Percentiles rank a stretch among this genome's conserved stretches.
phyloP scores from a whole-genome alignment of 2,329 filamentous ascomycete genomes.

The Ophiocordyceps sinensis region DNA sequence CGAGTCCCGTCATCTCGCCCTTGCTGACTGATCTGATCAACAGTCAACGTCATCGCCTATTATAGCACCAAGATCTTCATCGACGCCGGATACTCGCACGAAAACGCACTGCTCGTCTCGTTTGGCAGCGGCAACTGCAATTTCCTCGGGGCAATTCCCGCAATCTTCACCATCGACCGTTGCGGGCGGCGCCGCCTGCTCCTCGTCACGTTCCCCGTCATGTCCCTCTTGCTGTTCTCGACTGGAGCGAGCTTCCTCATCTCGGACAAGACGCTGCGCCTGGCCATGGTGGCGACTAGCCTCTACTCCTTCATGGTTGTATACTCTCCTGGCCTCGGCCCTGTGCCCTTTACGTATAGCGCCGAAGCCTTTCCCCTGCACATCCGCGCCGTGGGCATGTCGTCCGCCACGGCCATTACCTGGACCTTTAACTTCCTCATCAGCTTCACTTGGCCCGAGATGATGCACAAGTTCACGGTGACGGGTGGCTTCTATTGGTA shows the following conservation, averaged over 20 bases:
- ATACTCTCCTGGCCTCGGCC: conserved; percentile 37
- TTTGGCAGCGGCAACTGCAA: conserved; percentile 44
- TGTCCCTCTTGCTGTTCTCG: conserved; percentile 39
- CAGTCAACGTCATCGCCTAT: conserved; percentile 41
- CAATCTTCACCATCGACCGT: conserved; percentile 44
- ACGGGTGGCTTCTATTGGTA: conserved; percentile 25
- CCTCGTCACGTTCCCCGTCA: conserved; percentile 42
- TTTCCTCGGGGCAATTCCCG: conserved; percentile 43
- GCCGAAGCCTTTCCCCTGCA: conserved; percentile 45
- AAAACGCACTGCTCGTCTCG: conserved; percentile 34
- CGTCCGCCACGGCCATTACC: conserved; percentile 25
- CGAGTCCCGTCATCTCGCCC: neutral
- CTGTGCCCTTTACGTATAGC: conserved; percentile 45
- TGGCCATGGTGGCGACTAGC: conserved; percentile 20
- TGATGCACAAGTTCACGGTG: conserved; percentile 9
- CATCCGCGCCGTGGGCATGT: conserved; percentile 40
- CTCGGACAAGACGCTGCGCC: conserved; percentile 8
- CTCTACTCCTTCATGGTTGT: conserved; percentile 25
- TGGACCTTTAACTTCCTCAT: conserved; percentile 26
- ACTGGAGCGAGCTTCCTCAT: conserved; percentile 36
- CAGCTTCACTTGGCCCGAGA: conserved; percentile 17
- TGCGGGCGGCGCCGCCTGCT: conserved; percentile 41
- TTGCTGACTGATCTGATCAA: too few species aligned
- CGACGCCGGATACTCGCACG: conserved; percentile 24
- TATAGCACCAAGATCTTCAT: conserved; percentile 32